These are phyloP conservation scores for Mercurialis annua DNA, from an alignment of 345 rosid species.

Conservation along the genomic window DNA sequence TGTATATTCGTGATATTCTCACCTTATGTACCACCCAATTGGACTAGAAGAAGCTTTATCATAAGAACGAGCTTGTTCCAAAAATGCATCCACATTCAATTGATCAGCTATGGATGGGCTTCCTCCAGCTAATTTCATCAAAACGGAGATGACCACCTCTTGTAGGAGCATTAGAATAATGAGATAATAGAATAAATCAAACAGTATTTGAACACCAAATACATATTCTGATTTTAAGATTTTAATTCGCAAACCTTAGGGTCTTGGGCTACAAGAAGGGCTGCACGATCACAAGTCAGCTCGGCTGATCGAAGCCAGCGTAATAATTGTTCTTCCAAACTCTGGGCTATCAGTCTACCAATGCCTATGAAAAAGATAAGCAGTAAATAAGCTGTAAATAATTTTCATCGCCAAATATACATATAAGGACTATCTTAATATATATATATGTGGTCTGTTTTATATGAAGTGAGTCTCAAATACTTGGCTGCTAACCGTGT, in stretches of 20 bases:
- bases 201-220: background rate
- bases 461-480: background rate
- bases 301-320: slow-evolving; percentile 95
- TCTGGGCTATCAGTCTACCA: slow-evolving; percentile 81
- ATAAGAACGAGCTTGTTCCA: slow-evolving; percentile 96
- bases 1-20: slow-evolving; percentile 17
- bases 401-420: background rate
- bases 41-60: slow-evolving; percentile 93
- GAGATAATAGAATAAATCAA: slow-evolving; percentile 21
- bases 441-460: no score
- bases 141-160: slow-evolving; percentile 93
- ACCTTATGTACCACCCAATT: slow-evolving; percentile 90
- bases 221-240: background rate
- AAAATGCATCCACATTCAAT: slow-evolving; percentile 86
- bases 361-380: slow-evolving; percentile 46
- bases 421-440: background rate
- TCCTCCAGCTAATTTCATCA: slow-evolving; percentile 96
- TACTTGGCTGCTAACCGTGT: background rate
- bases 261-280: slow-evolving; percentile 94
- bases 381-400: background rate
- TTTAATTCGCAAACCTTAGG: slow-evolving; percentile 56
- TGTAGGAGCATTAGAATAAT: slow-evolving; percentile 43
- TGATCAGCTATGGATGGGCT: slow-evolving; percentile 92
- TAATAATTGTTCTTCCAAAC: slow-evolving; percentile 79
- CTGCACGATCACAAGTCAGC: slow-evolving; percentile 96